Conservation (phyloP, 2,329 filamentous ascomycete genomes). For the Exophiala lecanii-corni region DNA sequence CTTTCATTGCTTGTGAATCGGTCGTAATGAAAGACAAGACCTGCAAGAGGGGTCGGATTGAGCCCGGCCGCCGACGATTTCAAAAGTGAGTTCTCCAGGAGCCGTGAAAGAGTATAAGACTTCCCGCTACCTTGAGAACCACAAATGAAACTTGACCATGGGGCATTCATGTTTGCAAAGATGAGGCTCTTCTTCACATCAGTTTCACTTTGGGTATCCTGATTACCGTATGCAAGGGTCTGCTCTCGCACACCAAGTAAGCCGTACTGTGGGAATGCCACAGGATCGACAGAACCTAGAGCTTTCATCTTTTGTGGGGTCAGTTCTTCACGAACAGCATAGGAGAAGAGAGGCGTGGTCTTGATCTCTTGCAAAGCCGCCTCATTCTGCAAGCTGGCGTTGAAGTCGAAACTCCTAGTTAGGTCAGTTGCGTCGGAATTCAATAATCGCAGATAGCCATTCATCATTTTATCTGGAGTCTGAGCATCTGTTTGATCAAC, state of each 20-base stretch:
- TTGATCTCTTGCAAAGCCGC: conserved; percentile 10
- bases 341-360: conserved; percentile 16
- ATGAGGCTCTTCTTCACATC: conserved; percentile 25
- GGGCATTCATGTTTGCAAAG: conserved; percentile 48
- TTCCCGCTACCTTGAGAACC: conserved; percentile 61
- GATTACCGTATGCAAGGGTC: conserved; percentile 13
- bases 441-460: neutral
- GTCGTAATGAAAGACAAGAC: conserved; percentile 63
- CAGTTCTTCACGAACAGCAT: conserved; percentile 7
- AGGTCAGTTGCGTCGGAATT: neutral
- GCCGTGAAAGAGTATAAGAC: conserved; percentile 55
- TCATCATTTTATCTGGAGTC: neutral
- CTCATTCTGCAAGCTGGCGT: neutral
- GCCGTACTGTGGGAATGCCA: conserved; percentile 27
- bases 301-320: neutral
- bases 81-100: conserved; percentile 46
- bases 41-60: conserved; percentile 49
- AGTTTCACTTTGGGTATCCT: conserved; percentile 1
- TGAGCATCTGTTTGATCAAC: neutral
- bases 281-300: neutral
- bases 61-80: conserved; percentile 51
- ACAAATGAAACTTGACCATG: conserved; percentile 59
- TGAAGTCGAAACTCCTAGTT: neutral
- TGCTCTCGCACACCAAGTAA: conserved; percentile 24
- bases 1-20: conserved; percentile 42